Base-by-base conservation (phyloP, 345 rosid genomes). In the Combretum micranthum region DNA sequence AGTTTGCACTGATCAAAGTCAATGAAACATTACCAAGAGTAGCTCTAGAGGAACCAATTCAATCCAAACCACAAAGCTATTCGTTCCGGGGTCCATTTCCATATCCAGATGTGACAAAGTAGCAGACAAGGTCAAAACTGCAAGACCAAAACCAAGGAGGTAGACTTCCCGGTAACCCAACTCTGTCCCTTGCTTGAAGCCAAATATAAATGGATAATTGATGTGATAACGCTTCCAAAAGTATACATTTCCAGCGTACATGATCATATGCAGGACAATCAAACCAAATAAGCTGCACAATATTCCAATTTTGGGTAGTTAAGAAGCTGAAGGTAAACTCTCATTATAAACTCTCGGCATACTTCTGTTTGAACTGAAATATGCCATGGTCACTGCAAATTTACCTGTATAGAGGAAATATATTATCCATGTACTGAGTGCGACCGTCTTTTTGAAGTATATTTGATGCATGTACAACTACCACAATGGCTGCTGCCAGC, bases 1-100 rank as follows among this genome's bases (percentile, higher is more conserved):
- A 2, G 5, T 5, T 2, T 25, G 26, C 26, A 5, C 26, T 25
- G 5, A 25, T 5, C 5, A 2, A 25, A 25, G 26, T 5, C 26
- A 25, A 25, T 25, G 26, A 25, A 25, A 25, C 2, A 2, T 25
- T 73, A 90, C 97, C 11, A 66, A 17, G 57, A 90, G 77, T 56
- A 90, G 72, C 64, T 46, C 69, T 39, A 86, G 44, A 23, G 97
- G 95, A 50, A 84, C 72, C 2, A 86, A 69, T 67, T 90, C 97
- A 5, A 90, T 86, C 10, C 84, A 12, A 48, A 86, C 78, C 66
- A 58, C 19, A 46, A 74, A 90, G 55, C 75, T 69, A 60, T 70
- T 52, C 18, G 90, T 86, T 61, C 71, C 68, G 4, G 80, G 81
- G 57, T 86, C 90, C 79, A 90, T 86, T 48, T 90, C 90, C 97